Percentiles rank a stretch among this genome's conserved stretches.
Conservation (phyloP, 495 filamentous ascomycete genomes). For the Trichoderma reesei region DNA sequence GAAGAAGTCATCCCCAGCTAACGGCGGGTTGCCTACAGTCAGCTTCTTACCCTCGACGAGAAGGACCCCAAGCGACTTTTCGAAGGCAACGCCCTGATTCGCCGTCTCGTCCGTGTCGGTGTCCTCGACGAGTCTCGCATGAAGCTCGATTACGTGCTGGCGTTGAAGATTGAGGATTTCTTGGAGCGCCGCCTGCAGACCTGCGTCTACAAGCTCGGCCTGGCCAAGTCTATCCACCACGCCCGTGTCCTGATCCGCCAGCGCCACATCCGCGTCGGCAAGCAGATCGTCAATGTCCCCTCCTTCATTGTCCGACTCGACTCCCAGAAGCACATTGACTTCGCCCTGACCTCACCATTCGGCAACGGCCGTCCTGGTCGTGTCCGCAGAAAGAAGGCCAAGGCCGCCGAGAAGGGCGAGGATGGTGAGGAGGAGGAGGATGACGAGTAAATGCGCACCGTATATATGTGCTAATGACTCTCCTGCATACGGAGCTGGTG, state of each 20-base stretch:
- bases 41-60: slow-evolving; percentile 98
- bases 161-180: slow-evolving; percentile 97
- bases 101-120: slow-evolving; percentile 98
- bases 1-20: slow-evolving; percentile 9
- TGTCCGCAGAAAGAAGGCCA: slow-evolving; percentile 98
- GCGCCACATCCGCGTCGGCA: slow-evolving; percentile 98
- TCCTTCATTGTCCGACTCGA: slow-evolving; percentile 99
- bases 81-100: slow-evolving; percentile 99
- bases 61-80: slow-evolving; percentile 99
- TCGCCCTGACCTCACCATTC: slow-evolving; percentile 91
- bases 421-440: slow-evolving; percentile 79
- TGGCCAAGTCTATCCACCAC: slow-evolving; percentile 99
- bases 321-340: slow-evolving; percentile 99
- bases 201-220: slow-evolving; percentile 98
- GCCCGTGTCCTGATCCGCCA: slow-evolving; percentile 98
- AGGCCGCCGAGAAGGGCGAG: slow-evolving; percentile 84
- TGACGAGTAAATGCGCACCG: slow-evolving; percentile 53
- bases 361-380: slow-evolving; percentile 94
- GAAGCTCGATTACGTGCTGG: slow-evolving; percentile 99
- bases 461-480: slow-evolving; percentile 11
- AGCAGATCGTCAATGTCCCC: slow-evolving; percentile 99
- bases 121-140: slow-evolving; percentile 99
- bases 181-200: slow-evolving; percentile 98
- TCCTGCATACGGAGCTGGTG: slow-evolving; percentile 14
- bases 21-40: slow-evolving; percentile 43